A percentile compares a stretch with the other conserved stretches of the same genome.
Evolutionary conservation across 208 protist genomes (phyloP).

Genomic region (Leptomonas pyrrhocoris): DNA sequence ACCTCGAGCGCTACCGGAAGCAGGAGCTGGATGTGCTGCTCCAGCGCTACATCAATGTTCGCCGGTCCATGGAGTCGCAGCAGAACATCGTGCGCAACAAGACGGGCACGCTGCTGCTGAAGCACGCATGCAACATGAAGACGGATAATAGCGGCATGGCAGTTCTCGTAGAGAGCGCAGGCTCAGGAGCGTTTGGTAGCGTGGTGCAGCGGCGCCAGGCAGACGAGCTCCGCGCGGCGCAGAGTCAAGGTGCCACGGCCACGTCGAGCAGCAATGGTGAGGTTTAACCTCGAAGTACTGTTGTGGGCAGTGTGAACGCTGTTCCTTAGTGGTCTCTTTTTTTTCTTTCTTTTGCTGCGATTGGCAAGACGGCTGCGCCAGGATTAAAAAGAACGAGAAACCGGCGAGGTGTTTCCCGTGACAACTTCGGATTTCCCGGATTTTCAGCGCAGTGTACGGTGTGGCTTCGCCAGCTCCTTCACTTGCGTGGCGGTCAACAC

Average conservation of each 20-base stretch:
- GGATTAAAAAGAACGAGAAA: too few species aligned
- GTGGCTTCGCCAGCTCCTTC: too few species aligned
- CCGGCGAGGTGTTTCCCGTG: too few species aligned
- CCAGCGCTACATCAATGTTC: constrained; percentile 88
- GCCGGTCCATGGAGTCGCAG: constrained; percentile 80
- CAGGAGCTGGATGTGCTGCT: constrained; percentile 88
- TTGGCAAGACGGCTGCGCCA: too few species aligned
- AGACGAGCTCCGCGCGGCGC: constrained; percentile 30
- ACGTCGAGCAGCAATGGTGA: not conserved
- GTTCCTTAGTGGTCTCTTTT: not conserved
- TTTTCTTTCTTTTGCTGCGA: constrained; percentile 8
- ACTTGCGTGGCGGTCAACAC: too few species aligned
- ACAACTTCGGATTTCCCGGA: too few species aligned
- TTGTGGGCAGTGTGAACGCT: not conserved
- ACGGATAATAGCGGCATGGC: constrained; percentile 78
- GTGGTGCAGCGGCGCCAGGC: constrained; percentile 63
- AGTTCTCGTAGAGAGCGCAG: constrained; percentile 70
- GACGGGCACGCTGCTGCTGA: constrained; percentile 83
- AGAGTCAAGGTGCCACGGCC: constrained; percentile 4
- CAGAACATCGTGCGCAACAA: constrained; percentile 90
- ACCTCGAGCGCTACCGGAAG: constrained; percentile 82
- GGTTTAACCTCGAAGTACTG: not conserved
- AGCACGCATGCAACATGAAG: constrained; percentile 87
- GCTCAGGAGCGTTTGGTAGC: constrained; percentile 77
- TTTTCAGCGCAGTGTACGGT: too few species aligned